These are phyloP conservation scores for Chlorella sorokiniana DNA, from an alignment of 139 green algal species.

Conservation along the genomic window DNA sequence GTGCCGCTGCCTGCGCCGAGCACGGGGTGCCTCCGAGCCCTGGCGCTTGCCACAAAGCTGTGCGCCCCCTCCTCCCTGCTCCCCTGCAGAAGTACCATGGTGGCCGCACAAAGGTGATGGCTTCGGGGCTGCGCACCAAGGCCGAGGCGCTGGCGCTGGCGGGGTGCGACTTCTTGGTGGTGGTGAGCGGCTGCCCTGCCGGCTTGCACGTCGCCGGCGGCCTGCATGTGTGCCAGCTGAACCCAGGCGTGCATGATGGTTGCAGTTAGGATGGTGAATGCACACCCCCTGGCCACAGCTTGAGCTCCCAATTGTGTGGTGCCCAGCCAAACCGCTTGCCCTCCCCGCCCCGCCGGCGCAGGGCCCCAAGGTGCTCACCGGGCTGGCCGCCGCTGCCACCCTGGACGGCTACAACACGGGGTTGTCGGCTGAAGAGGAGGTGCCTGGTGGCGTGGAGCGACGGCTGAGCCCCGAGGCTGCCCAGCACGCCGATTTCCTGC, in stretches of 20 bases:
- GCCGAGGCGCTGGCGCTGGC: conserved; percentile 75
- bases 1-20: too few species aligned
- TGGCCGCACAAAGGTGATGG: conserved; percentile 82
- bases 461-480: conserved; percentile 32
- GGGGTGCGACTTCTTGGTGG: conserved; percentile 80
- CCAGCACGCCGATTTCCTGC: conserved; percentile 16
- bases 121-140: conserved; percentile 71
- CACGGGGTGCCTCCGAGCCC: neutral
- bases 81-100: conserved; percentile 52
- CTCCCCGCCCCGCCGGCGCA: conserved; percentile 46
- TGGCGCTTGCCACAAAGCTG: too few species aligned
- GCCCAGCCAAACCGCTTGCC: neutral
- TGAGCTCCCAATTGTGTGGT: neutral
- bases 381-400: conserved; percentile 55
- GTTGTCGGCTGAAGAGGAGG: conserved; percentile 20
- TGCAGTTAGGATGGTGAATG: neutral
- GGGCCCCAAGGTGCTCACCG: conserved; percentile 52
- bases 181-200: neutral
- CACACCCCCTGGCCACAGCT: neutral
- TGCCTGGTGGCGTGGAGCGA: neutral
- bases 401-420: conserved; percentile 77
- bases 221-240: neutral
- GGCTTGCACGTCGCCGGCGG: neutral
- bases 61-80: neutral
- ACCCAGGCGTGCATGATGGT: neutral